A percentile compares a stretch with the other conserved stretches of the same genome.
Conservation (phyloP, 257 asterid genomes). For the Handroanthus guayacan region DNA sequence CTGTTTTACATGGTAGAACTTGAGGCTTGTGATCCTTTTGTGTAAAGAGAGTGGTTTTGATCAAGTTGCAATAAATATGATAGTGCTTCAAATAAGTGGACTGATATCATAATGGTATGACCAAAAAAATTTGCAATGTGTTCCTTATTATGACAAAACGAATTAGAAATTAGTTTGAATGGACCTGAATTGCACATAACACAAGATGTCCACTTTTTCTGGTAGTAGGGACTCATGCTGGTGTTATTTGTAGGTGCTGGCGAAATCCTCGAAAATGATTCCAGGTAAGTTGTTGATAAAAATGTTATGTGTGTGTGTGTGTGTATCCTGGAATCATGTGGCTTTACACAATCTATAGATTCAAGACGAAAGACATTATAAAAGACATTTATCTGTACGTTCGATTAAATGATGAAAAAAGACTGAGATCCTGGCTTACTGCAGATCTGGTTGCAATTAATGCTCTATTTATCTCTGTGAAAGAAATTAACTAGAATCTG, state of each 20-base stretch:
- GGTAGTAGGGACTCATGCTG: constrained; percentile 36
- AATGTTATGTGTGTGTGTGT: background rate
- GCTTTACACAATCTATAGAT: background rate
- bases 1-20: background rate
- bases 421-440: background rate
- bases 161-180: background rate
- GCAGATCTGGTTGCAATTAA: background rate
- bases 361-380: background rate
- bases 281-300: constrained; percentile 65
- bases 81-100: background rate
- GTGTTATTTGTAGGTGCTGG: constrained; percentile 72
- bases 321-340: background rate
- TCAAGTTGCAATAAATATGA: background rate
- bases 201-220: background rate
- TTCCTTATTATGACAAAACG: constrained; percentile 4
- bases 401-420: background rate
- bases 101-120: background rate
- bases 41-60: background rate
- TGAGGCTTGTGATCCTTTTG: constrained; percentile 9
- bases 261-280: constrained; percentile 93
- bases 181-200: background rate
- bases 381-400: constrained; percentile 16
- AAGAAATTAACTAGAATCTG: constrained; percentile 9
- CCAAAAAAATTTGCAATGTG: background rate
- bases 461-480: constrained; percentile 12